These are phyloP conservation scores for Monilinia aucupariae DNA, from an alignment of 2,329 filamentous ascomycete species.

Conservation along the genomic window DNA sequence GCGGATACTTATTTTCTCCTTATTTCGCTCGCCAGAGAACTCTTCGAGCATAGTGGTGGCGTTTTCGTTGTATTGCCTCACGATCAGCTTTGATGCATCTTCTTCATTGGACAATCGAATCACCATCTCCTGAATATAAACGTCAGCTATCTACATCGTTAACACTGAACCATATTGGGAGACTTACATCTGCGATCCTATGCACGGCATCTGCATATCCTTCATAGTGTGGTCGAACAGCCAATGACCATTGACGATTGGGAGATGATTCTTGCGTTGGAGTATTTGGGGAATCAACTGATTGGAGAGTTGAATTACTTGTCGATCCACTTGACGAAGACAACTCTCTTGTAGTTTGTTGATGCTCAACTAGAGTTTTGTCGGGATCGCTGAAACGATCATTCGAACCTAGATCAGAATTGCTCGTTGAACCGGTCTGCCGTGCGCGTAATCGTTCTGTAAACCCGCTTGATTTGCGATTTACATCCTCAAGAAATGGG, in stretches of 20 bases:
- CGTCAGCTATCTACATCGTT: constrained; percentile 22
- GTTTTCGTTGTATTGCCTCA: constrained; percentile 31
- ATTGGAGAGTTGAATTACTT: background rate
- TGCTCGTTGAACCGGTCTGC: background rate
- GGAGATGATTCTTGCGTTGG: constrained; percentile 19
- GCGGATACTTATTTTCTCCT: constrained; percentile 21
- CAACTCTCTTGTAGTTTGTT: background rate
- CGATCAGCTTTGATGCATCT: constrained; percentile 29
- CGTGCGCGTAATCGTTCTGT: constrained; percentile 22
- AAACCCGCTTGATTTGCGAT: constrained; percentile 23
- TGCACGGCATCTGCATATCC: constrained; percentile 28
- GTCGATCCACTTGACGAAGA: constrained; percentile 12
- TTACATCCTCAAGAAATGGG: constrained; percentile 27
- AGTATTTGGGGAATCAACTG: constrained; percentile 19
- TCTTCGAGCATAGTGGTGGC: constrained; percentile 27
- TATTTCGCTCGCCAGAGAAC: constrained; percentile 20
- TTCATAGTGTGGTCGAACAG: constrained; percentile 32
- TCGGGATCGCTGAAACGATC: constrained; percentile 16
- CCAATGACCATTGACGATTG: constrained; percentile 28
- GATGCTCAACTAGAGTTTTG: constrained; percentile 23
- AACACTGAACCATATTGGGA: background rate
- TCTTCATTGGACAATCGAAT: constrained; percentile 31
- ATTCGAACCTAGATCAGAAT: constrained; percentile 1
- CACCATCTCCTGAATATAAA: constrained; percentile 29
- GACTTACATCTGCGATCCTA: constrained; percentile 33